Conservation (phyloP, 1,284 basidiomycete genomes). For the Apiotrichum siamense region DNA sequence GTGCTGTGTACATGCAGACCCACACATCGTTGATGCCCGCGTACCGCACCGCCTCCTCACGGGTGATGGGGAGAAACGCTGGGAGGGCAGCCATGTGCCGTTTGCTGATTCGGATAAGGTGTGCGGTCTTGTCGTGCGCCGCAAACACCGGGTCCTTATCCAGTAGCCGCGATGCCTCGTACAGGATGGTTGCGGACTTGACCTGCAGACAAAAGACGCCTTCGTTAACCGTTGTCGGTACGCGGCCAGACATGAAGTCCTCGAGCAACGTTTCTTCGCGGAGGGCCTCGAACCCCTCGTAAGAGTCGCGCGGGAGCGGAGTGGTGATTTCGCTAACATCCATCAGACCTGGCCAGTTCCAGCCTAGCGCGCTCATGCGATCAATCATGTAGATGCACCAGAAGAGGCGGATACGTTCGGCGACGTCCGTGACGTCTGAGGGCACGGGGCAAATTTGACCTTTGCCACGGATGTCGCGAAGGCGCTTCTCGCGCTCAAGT, state of each 20-base stretch:
- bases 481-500: slow-evolving; percentile 16
- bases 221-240: slow-evolving; percentile 14
- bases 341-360: slow-evolving; percentile 25
- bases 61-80: slow-evolving; percentile 4
- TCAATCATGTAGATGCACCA: slow-evolving; percentile 31
- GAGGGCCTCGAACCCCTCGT: slow-evolving; percentile 20
- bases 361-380: slow-evolving; percentile 10
- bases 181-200: slow-evolving; percentile 27
- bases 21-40: slow-evolving; percentile 20
- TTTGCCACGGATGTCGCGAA: slow-evolving; percentile 23
- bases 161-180: slow-evolving; percentile 9
- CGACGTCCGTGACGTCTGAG: slow-evolving; percentile 20
- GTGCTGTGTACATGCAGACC: slow-evolving; percentile 21
- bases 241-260: slow-evolving; percentile 19
- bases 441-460: slow-evolving; percentile 24
- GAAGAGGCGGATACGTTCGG: slow-evolving; percentile 38
- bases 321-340: slow-evolving; percentile 38
- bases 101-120: slow-evolving; percentile 19
- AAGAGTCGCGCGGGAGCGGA: slow-evolving; percentile 37
- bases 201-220: slow-evolving; percentile 12
- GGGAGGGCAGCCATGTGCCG: slow-evolving; percentile 23
- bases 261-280: slow-evolving; percentile 22
- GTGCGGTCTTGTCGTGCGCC: slow-evolving; percentile 15
- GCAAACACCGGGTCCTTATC: slow-evolving; percentile 5
- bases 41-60: slow-evolving; percentile 9